Percentiles rank a stretch among this genome's conserved stretches.
Evolutionary conservation across 441 rosid species (phyloP).

Genomic region (Jatropha multifida): DNA sequence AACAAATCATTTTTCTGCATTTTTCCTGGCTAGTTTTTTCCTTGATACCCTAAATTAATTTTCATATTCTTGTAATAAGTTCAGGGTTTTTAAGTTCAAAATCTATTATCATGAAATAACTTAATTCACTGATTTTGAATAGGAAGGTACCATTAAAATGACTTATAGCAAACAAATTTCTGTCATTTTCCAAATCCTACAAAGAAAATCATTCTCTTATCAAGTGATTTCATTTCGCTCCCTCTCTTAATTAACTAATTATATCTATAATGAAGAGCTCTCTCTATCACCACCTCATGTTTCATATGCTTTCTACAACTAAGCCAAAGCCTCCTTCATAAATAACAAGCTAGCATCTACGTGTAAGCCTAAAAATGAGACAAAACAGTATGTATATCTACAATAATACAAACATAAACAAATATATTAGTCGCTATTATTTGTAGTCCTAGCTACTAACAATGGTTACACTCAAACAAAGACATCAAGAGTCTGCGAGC

Average conservation of each 20-base stretch:
- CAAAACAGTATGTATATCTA: not conserved
- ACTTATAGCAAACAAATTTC: slow-evolving; percentile 27
- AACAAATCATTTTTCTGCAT: slow-evolving; percentile 32
- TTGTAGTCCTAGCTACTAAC: no score
- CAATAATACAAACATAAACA: not conserved
- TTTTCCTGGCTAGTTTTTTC: not conserved
- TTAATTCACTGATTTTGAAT: not conserved
- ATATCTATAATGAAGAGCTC: not conserved
- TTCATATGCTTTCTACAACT: slow-evolving; percentile 11
- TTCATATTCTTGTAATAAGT: no score
- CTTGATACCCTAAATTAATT: no score
- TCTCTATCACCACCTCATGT: not conserved
- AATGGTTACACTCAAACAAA: not conserved
- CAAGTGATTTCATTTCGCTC: not conserved
- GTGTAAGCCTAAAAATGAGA: not conserved
- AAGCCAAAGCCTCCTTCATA: not conserved
- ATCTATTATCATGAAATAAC: no score
- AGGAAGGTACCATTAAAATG: slow-evolving; percentile 11
- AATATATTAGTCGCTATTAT: no score
- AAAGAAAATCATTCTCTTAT: not conserved
- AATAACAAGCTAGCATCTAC: not conserved
- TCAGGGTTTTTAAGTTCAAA: no score
- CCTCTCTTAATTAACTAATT: not conserved
- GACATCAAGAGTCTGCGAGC: not conserved
- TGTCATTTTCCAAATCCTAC: not conserved